Base-by-base conservation (phyloP, 106 monocot genomes). In the Platanthera guangdongensis region DNA sequence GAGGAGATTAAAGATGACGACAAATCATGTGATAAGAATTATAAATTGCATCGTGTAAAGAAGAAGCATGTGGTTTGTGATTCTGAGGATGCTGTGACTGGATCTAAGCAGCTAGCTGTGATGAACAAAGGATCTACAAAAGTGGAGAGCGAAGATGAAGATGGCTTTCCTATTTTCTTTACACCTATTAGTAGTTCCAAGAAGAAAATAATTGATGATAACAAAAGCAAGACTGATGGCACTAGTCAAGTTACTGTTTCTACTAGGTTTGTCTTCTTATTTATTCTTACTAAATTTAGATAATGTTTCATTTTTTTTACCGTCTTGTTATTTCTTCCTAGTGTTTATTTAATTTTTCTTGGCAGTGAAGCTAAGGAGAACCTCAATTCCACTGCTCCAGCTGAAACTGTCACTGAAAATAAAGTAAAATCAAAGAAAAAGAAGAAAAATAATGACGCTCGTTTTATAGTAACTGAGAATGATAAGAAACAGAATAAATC, bases 111-210 rank as follows among this genome's bases (percentile, higher is more conserved):
- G 51, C 76, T 90, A 63, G 75, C 75, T 57, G 86, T 84, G 32
- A 85, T 75, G 71, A 19, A 74, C 65, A 78, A 76, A 12, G 60
- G 65, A 12, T 5, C 81, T 57, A 45, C 46, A 47, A 39, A 53
- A 15, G 16, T 77, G 18, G 95, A 93, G 82, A 93, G 93, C 80
- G 95, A 95, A 83, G 93, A 95, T 87, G 95, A 93, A 72, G 93
- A 95, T 89, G 95, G 95, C 19, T 95, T 95, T 73, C 95, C 95
- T 39, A 82, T 89, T 79, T 83, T 78, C 22, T 76, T 83, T 19
- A 30, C 21, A 28, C 49, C 50, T 15, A 80, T 15, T 18, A 46
- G 76, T 74, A 67, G 77, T 39, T 51, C 65, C 12, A 80, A 87
- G 77, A 70, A 57, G 5, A 78, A 78, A 69, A 75, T 9, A 11